Base-by-base conservation (phyloP, 192 early-diverging fungal species). In the Backusella westeae region DNA sequence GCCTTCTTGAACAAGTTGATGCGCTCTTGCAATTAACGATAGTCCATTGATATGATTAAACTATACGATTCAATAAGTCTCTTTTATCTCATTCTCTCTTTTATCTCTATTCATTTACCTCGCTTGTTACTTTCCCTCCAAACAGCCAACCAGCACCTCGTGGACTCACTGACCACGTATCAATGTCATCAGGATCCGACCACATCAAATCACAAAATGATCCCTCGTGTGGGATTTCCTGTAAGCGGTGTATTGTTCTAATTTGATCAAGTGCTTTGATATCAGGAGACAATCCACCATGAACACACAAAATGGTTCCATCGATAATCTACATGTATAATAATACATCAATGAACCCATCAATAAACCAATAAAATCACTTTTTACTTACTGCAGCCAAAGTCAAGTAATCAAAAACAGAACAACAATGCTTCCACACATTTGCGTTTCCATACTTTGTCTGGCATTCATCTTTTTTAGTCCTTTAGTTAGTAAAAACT, bases 1-100 rank as follows among this genome's bases (percentile, higher is more conserved):
- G 15, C 98, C 97, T 81, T 99, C 98, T 85, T 98, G 96, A 23
- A 97, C 96, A 66, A 99, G 88, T 79, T 99, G 98, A 86, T 99
- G 98, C 4, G 98, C 98, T 26, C 98, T 88, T 21, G 96, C 94
- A 76, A 99, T 94, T 19, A 98, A 85, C 26, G 89, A 90, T 56
- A 99, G 85, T 34, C 88, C 90, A 81, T 99, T 99, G 77, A 96
- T 91, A 69, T 97, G 93, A 77, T 96, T 92, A 81, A 99, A 99
- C 90, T 94, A 65, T 7, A 6, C 23, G 63, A 42, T 34, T 52
- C 49, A 26, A 26, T 29, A 8, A 63, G 66, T 35, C 77, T 8
- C 32, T 68, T 21, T 36, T 17, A 41, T n/a, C 46, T 78, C 26
- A 17, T 10, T 63, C 41, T 29, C 32, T 32, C 32, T 63, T 36